Evolutionary conservation across 176 grass and related monocot genomes (phyloP).

Genomic region (Microstegium vimineum): DNA sequence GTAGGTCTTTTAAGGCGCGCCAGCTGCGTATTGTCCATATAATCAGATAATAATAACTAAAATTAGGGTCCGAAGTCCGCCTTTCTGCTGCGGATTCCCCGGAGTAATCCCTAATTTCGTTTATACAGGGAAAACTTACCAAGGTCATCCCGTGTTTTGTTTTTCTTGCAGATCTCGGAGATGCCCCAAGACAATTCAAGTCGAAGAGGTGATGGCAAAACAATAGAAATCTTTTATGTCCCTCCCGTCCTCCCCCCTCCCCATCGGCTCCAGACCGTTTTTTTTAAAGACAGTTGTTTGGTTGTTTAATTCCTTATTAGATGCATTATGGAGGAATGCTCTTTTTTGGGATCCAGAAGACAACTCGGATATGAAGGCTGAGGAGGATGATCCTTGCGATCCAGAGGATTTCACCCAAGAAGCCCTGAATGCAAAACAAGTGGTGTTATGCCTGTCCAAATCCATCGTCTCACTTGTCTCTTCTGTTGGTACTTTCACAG

Average conservation of each 20-base stretch:
- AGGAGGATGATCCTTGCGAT: too few relatives aligned
- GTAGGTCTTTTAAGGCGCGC: too few relatives aligned
- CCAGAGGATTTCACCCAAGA: neutral
- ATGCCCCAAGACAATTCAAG: neutral
- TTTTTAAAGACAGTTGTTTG: neutral
- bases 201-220: neutral
- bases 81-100: too few relatives aligned
- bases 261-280: too few relatives aligned
- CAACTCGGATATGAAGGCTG: neutral
- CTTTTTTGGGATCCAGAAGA: neutral
- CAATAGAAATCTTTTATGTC: neutral
- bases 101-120: too few relatives aligned
- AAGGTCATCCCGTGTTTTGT: too few relatives aligned
- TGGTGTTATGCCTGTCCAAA: neutral
- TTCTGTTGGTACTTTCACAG: constrained; percentile 3
- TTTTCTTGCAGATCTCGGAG: neutral
- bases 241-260: neutral
- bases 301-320: neutral
- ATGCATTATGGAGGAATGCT: neutral
- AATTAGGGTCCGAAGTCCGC: too few relatives aligned
- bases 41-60: too few relatives aligned
- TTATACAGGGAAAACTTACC: too few relatives aligned
- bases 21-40: too few relatives aligned
- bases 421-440: neutral
- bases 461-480: neutral